Base-by-base conservation (phyloP, 257 asterid species). In the Primulina eburnea region DNA sequence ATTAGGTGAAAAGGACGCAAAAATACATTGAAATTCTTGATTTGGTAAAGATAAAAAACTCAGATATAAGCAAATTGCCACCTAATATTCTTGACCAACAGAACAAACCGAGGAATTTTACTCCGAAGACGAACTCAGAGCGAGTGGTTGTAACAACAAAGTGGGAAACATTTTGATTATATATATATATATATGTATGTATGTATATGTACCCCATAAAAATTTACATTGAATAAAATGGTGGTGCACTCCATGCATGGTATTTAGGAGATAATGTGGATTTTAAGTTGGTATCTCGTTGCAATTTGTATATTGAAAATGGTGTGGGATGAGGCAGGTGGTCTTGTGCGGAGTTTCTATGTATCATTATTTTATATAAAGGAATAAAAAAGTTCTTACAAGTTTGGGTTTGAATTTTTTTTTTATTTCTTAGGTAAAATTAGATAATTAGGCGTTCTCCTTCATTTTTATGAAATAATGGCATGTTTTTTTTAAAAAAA, bases 1-100 rank as follows among this genome's bases (percentile, higher is more conserved):
- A 65, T 70, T 75, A 64, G 98, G 98, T 93, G 75, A 93, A 86
- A 68, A 89, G 92, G 82, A 96, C 87, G 71, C 99, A 93, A 64
- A 89, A 82, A 67, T 85, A 84, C 75, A 89, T 93, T 4, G 97
- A 90, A 77, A 80, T 82, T 79, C 96, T 93, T 43, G 99, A 93
- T 67, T 4, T 71, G 76, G 68, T 90, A 71, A 89, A 90, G 89
- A 74, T 62, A 7, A 84, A 52, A 81, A 90, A 90, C 78, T 80
- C 87, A n/a, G 75, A 75, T 17, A 55, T 81, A 33, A 86, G 80
- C 40, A 82, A 71, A 62, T 52, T 71, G 60, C 64, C 65, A 60
- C 35, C 65, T 20, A 77, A 82, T n/a, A 80, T 66, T 10, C 86
- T 76, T 56, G 70, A 50, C 2, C 21, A 50, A 50, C 57, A 16